A percentile compares a stretch with the other conserved stretches of the same genome.
Conservation (phyloP, 1,139 yeast genomes). For the Pichia sp. region DNA sequence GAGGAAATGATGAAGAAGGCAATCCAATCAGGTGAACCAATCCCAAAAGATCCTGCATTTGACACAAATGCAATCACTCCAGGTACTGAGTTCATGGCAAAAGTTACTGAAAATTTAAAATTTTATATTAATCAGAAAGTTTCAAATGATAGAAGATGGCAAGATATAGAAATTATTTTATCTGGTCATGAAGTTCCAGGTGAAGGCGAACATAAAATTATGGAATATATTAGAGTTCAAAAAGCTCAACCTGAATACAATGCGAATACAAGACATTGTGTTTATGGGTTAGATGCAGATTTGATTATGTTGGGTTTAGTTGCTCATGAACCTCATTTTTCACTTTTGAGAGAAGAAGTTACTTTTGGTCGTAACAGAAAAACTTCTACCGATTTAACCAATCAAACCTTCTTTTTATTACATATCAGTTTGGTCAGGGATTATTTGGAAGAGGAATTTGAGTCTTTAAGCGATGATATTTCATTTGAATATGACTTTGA, state of each 20-base stretch:
- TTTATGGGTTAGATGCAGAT: conserved; percentile 97
- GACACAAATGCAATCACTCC: conserved; percentile 96
- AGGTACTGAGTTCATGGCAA: conserved; percentile 97
- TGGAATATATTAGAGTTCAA: conserved; percentile 85
- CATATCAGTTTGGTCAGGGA: conserved; percentile 88
- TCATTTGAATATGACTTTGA: conserved; percentile 79
- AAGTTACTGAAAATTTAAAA: conserved; percentile 73
- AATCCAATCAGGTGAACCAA: conserved; percentile 50
- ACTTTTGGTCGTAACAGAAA: conserved; percentile 56
- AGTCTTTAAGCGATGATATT: conserved; percentile 54
- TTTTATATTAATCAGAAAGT: conserved; percentile 91
- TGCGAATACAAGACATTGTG: conserved; percentile 88
- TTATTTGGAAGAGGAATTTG: conserved; percentile 81
- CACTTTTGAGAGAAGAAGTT: conserved; percentile 92
- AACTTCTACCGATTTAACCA: conserved; percentile 54
- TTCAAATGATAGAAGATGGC: conserved; percentile 89
- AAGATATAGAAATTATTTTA: conserved; percentile 70
- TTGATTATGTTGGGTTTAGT: conserved; percentile 94
- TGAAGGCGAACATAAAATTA: conserved; percentile 98
- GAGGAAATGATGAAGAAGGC: conserved; percentile 68
- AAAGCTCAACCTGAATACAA: conserved; percentile 70
- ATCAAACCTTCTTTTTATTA: conserved; percentile 74
- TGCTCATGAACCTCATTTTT: conserved; percentile 95
- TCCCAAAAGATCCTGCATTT: conserved; percentile 73
- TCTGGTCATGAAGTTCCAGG: conserved; percentile 99